Conservation (phyloP, 2,329 filamentous ascomycete genomes). For the Davidsoniella eucalypti region DNA sequence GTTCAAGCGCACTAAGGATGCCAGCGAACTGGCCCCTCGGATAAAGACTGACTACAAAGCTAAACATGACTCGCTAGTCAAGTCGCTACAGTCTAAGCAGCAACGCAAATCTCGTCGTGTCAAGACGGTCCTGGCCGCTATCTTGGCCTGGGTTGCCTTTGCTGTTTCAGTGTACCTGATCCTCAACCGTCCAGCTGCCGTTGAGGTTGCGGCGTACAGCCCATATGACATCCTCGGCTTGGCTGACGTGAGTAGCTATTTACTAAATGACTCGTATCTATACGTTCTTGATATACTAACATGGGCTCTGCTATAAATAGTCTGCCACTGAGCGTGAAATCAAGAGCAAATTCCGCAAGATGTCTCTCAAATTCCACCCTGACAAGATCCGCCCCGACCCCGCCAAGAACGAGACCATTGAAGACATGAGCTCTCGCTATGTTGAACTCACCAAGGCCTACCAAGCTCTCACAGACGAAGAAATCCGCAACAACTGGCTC, state of each 20-base stretch:
- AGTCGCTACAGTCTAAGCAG: slow-evolving; percentile 67
- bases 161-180: slow-evolving; percentile 88
- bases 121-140: slow-evolving; percentile 63
- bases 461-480: slow-evolving; percentile 93
- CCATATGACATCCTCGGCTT: slow-evolving; percentile 89
- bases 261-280: neutral
- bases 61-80: slow-evolving; percentile 68
- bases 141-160: slow-evolving; percentile 69
- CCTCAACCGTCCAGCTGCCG: slow-evolving; percentile 26
- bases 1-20: slow-evolving; percentile 24
- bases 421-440: slow-evolving; percentile 72
- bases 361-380: slow-evolving; percentile 77
- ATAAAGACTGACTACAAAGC: slow-evolving; percentile 48
- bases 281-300: neutral
- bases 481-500: slow-evolving; percentile 90
- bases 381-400: slow-evolving; percentile 79
- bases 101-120: slow-evolving; percentile 78
- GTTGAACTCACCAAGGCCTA: slow-evolving; percentile 96
- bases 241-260: slow-evolving; percentile 43
- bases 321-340: slow-evolving; percentile 78
- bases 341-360: slow-evolving; percentile 74
- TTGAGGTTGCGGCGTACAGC: slow-evolving; percentile 63
- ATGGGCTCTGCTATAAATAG: slow-evolving; percentile 24
- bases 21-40: slow-evolving; percentile 30
- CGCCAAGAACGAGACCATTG: slow-evolving; percentile 74